Conservation (phyloP, 23 red algal genomes). For the Gracilaria caudata region DNA sequence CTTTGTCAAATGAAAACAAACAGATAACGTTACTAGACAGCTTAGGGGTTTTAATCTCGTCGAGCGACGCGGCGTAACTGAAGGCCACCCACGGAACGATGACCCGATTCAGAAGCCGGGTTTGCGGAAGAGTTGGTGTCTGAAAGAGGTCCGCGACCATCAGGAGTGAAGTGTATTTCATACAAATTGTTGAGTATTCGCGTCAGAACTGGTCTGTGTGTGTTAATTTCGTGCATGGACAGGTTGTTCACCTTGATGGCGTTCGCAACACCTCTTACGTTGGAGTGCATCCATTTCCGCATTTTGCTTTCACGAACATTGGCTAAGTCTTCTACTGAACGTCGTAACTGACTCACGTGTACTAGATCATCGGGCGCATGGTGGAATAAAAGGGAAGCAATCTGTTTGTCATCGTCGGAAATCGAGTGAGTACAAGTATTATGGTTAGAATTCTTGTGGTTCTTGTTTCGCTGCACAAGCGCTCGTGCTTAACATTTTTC, state of each 20-base stretch:
- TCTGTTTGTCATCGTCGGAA: conserved; percentile 32
- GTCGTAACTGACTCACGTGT: conserved; percentile 39
- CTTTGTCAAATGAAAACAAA: not conserved
- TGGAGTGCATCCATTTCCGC: conserved; percentile 71
- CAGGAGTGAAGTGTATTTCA: conserved; percentile 51
- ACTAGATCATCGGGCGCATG: conserved; percentile 80
- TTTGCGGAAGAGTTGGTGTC: conserved; percentile 34
- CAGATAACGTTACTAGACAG: not conserved
- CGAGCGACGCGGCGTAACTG: conserved; percentile 61
- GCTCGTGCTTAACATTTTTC: not conserved
- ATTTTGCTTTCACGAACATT: conserved; percentile 79
- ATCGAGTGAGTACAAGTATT: not conserved
- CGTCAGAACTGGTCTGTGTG: conserved; percentile 53
- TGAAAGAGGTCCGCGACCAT: conserved; percentile 27
- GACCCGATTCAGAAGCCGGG: conserved; percentile 23
- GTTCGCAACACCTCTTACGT: conserved; percentile 54
- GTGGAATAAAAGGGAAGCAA: conserved; percentile 78
- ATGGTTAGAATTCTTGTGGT: conserved; percentile 16
- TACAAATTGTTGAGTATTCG: conserved; percentile 59
- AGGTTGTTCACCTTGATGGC: conserved; percentile 72
- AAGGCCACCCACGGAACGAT: conserved; percentile 12
- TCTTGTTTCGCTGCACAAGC: too few relatives aligned
- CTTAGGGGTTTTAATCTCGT: conserved; percentile 30
- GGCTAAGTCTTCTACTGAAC: conserved; percentile 64
- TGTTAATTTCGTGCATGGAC: conserved; percentile 62